phyloP scores from a whole-genome alignment of 2,329 filamentous ascomycete genomes.

The Ceratocystis colombiana region DNA sequence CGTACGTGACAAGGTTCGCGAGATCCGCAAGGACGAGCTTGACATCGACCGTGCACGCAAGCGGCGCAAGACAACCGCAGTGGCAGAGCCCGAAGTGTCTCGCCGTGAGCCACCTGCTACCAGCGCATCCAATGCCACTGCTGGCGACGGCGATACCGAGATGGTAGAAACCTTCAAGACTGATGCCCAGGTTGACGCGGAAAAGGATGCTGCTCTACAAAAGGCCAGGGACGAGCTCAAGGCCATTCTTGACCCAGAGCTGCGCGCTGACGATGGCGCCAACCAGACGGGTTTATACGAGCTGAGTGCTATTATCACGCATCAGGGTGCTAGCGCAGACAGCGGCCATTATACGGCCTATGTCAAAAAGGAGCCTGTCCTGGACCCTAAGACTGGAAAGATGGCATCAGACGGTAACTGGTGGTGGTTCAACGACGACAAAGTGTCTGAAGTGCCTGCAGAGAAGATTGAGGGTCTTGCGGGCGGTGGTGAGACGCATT shows the following conservation, averaged over 20 bases:
- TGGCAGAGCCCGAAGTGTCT: conserved; percentile 40
- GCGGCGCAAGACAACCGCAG: conserved; percentile 61
- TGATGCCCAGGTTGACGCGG: conserved; percentile 82
- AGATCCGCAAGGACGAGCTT: conserved; percentile 88
- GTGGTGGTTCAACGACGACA: conserved; percentile 99
- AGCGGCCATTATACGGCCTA: conserved; percentile 97
- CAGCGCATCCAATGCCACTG: conserved; percentile 36
- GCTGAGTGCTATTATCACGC: conserved; percentile 84
- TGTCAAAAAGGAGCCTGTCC: conserved; percentile 74
- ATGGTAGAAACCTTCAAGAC: conserved; percentile 79
- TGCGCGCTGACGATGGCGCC: conserved; percentile 66
- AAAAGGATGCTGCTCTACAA: conserved; percentile 64
- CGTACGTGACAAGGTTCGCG: conserved; percentile 90
- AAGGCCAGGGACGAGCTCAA: conserved; percentile 81
- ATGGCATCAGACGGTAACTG: conserved; percentile 82
- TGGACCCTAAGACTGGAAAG: conserved; percentile 68
- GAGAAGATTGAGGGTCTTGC: conserved; percentile 87
- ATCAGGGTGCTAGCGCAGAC: conserved; percentile 92
- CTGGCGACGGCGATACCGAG: conserved; percentile 60
- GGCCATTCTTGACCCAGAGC: conserved; percentile 61
- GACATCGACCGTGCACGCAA: conserved; percentile 88
- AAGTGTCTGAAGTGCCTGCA: conserved; percentile 79
- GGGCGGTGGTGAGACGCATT: conserved; percentile 81
- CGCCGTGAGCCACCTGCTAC: conserved; percentile 34
- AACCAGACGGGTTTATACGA: conserved; percentile 96